phyloP scores from a whole-genome alignment of 441 rosid species.

The Erodium texanum region DNA sequence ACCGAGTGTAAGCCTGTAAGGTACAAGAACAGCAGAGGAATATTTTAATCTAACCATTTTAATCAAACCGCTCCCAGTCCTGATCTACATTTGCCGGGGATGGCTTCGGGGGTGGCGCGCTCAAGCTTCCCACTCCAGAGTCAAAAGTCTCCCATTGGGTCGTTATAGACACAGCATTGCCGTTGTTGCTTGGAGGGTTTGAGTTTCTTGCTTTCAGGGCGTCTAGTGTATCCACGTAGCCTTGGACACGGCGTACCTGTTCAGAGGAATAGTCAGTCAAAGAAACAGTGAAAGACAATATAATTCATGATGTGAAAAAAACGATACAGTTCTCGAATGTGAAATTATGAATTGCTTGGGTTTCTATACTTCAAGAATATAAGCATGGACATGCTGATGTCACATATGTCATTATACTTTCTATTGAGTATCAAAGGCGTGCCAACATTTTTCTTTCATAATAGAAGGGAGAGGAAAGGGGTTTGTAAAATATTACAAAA shows the following conservation, averaged over 20 bases:
- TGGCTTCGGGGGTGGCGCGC: conserved; percentile 43
- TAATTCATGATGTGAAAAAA: too few relatives aligned
- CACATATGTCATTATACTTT: too few relatives aligned
- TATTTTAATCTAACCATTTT: conserved; percentile 45
- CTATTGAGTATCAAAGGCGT: too few relatives aligned
- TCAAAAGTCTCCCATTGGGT: conserved; percentile 73
- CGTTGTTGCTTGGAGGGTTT: conserved; percentile 38
- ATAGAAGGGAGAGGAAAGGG: too few relatives aligned
- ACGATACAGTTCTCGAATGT: too few relatives aligned
- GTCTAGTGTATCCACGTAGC: conserved; percentile 64
- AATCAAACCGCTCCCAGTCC: conserved; percentile 71
- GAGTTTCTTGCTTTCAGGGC: conserved; percentile 53
- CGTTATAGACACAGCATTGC: conserved; percentile 43
- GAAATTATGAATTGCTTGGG: too few relatives aligned
- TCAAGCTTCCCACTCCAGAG: conserved; percentile 57
- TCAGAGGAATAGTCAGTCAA: conserved; percentile 20
- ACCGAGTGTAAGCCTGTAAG: too few relatives aligned
- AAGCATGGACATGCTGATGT: too few relatives aligned
- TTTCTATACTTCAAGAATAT: too few relatives aligned
- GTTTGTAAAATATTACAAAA: too few relatives aligned
- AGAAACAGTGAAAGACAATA: neutral
- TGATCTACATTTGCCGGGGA: conserved; percentile 42
- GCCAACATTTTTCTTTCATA: too few relatives aligned
- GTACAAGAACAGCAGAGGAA: neutral
- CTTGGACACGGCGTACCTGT: conserved; percentile 71